phyloP scores from a whole-genome alignment of 768 basidiomycete genomes.

The Tylopilus intermedius region DNA sequence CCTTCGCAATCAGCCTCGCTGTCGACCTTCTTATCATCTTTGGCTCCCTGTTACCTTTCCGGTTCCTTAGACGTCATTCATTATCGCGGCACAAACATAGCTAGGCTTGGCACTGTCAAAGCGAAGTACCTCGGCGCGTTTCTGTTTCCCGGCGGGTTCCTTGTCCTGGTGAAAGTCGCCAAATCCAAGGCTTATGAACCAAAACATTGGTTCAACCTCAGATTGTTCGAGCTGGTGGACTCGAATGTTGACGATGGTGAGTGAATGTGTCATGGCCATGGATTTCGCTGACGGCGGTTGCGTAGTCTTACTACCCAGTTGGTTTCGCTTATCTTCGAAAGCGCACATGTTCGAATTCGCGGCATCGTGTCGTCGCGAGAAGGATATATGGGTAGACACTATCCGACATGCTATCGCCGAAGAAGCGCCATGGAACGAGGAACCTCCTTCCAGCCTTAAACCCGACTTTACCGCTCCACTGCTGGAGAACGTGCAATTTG shows the following conservation, averaged over 20 bases:
- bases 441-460: slow-evolving; percentile 61
- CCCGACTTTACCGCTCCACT: slow-evolving; percentile 36
- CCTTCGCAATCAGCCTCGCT: slow-evolving; percentile 39
- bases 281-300: slow-evolving; percentile 4
- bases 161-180: slow-evolving; percentile 81
- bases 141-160: slow-evolving; percentile 79
- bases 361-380: slow-evolving; percentile 78
- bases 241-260: slow-evolving; percentile 69
- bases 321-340: slow-evolving; percentile 66
- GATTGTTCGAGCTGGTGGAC: slow-evolving; percentile 66
- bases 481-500: slow-evolving; percentile 37
- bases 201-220: slow-evolving; percentile 80
- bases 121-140: slow-evolving; percentile 90
- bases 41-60: slow-evolving; percentile 74
- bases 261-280: slow-evolving; percentile 27
- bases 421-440: slow-evolving; percentile 46
- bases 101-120: slow-evolving; percentile 48
- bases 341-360: slow-evolving; percentile 83
- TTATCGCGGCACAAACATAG: slow-evolving; percentile 44
- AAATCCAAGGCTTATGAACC: slow-evolving; percentile 82
- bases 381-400: slow-evolving; percentile 77
- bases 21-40: slow-evolving; percentile 59
- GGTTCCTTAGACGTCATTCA: slow-evolving; percentile 89
- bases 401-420: slow-evolving; percentile 51
- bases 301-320: slow-evolving; percentile 73